Base-by-base conservation (phyloP, 352 stramenopile species). In the Globisporangium paddicum region DNA sequence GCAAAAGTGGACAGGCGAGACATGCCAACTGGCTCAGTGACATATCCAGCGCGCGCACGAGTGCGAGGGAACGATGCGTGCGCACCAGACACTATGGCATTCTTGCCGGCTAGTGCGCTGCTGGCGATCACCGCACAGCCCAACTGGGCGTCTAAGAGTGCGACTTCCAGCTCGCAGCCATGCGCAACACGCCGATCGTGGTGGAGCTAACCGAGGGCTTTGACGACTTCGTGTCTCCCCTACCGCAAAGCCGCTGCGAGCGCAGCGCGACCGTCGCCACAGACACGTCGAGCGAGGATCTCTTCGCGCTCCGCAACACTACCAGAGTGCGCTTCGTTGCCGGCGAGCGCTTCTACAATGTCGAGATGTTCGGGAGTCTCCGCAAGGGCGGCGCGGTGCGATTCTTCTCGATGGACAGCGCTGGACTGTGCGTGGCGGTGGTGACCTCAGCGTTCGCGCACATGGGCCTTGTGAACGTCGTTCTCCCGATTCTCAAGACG, bases 331-430 rank as follows among this genome's bases (percentile, higher is more conserved):
- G 75, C 58, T 90, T 81, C 60, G 79, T 89, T 32, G 75, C 77
- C 1, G 79, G 82, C 9, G 77, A 86, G 51, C 72, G 86, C 61
- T 87, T 83, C 5, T 83, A 78, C 59, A 81, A 79, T 41, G 56
- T 71, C 3, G 67, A 81, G 49, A 72, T 77, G 28, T 6, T 67
- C 26, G 49, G 38, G 1, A 72, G 57, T 62, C 52, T 77, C 0
- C 69, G 69, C 57, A 64, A 71, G 28, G 69, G 69, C 19, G 44
- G 54, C 2, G 42, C 58, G 32, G 56, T 70, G 37, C 62, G 48
- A 32, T 70, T 77, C 58, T 64, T 74, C 46, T 74, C 69, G n/a
- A 50, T 42, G 37, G 64, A 67, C 16, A 67, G 44, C 55, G 11
- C 63, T 2, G 69, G 69, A 1, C 51, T 77, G 5, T 25, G 44